Base-by-base conservation (phyloP, 1,284 basidiomycete species). In the Ustilago hordei region DNA sequence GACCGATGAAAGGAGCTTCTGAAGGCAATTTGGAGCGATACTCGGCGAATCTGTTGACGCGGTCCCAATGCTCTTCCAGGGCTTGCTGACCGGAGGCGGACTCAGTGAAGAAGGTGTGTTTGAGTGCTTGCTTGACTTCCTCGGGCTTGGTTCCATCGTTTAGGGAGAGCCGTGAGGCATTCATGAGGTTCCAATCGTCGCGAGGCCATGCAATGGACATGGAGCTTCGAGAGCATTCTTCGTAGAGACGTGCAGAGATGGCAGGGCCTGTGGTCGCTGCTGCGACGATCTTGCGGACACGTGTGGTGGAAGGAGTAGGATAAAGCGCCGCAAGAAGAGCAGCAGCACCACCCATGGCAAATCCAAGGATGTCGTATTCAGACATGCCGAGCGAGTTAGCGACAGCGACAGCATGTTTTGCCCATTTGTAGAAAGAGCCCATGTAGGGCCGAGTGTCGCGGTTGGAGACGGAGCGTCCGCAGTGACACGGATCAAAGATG, bases 361-460 rank as follows among this genome's bases (percentile, higher is more conserved):
- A 47, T 11, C 70, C 70, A 28, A 72, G 61, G 23, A 72, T 60
- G 41, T 72, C 70, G 57, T 72, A 72, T 63, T 72, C 60, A 34
- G 56, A 23, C 38, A 67, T 48, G 15, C 64, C 64, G 57, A 72
- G 64, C 47, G 60, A 60, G 23, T 72, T 64, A 34, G 70, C 64
- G 7, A 72, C 54, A 13, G 70, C 70, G 57, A 72, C 64, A 43
- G 61, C 64, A 54, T 72, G 70, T 36, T 72, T 72, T 38, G 70
- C 70, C 70, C 70, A 72, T 43, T 72, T 72, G 70, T 72, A 72
- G 53, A 72, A 67, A 19, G 70, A 72, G 32, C 70, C 70, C 70
- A 72, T 72, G 58, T 72, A 72, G 3, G 69, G 70, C 1, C 70
- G 70, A 35, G 70, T 72, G 48, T 72, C 70, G 32, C 70, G 70